Evolutionary conservation across 495 filamentous ascomycete species (phyloP), one percentile per base, ranked within the genome.

Genomic region (Penicillium verhagenii): DNA sequence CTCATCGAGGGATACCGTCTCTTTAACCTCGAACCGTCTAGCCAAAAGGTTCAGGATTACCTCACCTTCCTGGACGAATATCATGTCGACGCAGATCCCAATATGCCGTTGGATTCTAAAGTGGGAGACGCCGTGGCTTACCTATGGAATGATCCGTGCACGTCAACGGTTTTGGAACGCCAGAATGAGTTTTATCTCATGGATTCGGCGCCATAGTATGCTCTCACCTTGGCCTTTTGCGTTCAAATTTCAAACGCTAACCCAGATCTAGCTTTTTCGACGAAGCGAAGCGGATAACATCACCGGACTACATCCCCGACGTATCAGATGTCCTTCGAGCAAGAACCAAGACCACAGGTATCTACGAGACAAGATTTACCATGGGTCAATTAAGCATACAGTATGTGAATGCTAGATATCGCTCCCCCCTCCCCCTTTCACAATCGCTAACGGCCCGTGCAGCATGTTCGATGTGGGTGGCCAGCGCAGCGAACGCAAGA

Each of bases 391-490:
- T 98, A 49, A 97, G 93, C 75, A 98, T 98, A 77, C 94, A 98
- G 94, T 97, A 86, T 64, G 90, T 72, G 29, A n/a, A n/a, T n/a
- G n/a, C n/a, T n/a, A n/a, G n/a, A n/a, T n/a, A n/a, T n/a, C n/a
- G 33, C 29, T 11, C 28, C 18, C 10, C 20, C 9, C 31, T 20
- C 11, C 42, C 19, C 16, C 45, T 10, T 49, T n/a, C 13, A 26
- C 35, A 20, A 37, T 50, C 6, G 16, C 58, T 67, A 45, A 70
- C 47, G 13, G 24, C 48, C 39, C 45, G 62, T 47, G 55, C 58
- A 96, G 92, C 79, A 98, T 98, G 94, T 98, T 98, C 68, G 94
- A 98, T 70, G 94, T 98, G 19, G 94, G 94, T 53, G 94, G 94
- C 28, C 94, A 98, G 75, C 79, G 94, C 60, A 96, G 92, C 70